Base-by-base conservation (phyloP, 306 rosid species). In the Pterocarpus macrocarpus region DNA sequence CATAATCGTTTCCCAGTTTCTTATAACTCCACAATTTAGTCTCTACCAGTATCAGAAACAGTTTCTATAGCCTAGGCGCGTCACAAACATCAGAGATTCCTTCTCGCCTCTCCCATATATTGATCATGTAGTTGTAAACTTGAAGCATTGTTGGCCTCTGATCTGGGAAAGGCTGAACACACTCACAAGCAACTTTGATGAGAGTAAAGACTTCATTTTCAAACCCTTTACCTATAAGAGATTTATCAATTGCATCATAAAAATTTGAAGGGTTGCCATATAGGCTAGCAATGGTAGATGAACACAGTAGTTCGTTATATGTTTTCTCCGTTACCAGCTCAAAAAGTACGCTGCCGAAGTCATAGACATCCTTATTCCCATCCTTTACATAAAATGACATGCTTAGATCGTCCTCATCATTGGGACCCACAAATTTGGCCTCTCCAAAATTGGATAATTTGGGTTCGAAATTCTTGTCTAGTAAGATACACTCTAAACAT, bases 121-220 rank as follows among this genome's bases (percentile, higher is more conserved):
- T 49, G 36, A 33, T 68, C 45, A 87, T 14, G 14, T 11, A 78
- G n/a, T 49, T 69, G 75, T 81, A 81, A 44, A 87, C 84, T 78
- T 84, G 56, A 44, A 81, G 76, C 90, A 87, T 84, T 1, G 82
- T 84, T 77, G 86, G 87, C 44, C 85, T 85, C 66, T 68, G 75
- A 33, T 79, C 44, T 0, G 81, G 71, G 0, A 72, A 62, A n/a
- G 77, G 64, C 3, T 45, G 81, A 52, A 85, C 81, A 76, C 87
- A 85, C 49, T 73, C 75, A 17, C 66, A 71, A 0, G 85, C 89
- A 71, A 85, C n/a, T 30, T 39, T 85, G 16, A 85, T 34, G 22
- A 82, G 67, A 34, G 34, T 35, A 62, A 58, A 79, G 4, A 82
- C 71, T 41, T 85, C 85, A 15, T 64, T 43, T 28, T 76, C 83